Evolutionary conservation across 495 filamentous ascomycete species (phyloP), one percentile per base, ranked within the genome.

Genomic region (Aspergillus cavernicola): DNA sequence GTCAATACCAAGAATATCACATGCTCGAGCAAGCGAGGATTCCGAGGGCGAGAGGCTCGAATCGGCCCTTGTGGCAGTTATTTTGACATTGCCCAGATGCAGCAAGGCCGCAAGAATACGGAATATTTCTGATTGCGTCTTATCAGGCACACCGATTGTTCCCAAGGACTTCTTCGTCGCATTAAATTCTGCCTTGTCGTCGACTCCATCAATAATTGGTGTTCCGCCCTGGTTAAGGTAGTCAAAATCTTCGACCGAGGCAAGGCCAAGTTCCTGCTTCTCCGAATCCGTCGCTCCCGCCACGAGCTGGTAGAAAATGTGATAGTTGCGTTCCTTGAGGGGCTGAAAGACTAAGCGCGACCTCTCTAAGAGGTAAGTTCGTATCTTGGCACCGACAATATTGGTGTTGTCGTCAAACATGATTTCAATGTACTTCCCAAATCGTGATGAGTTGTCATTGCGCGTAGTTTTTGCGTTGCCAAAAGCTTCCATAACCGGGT

Each of bases 391-490:
- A 52, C 93, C 93, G 62, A 99, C 95, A 66, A 99, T 99, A 64
- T 96, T 93, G 49, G 90, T 95, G 58, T 84, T 83, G 53, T 87
- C 85, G 74, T 97, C 90, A 64, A 99, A 99, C 89, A 99, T 90
- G 59, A 99, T 99, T 70, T 99, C 93, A 58, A 99, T 97, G 65
- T 99, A 99, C 78, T 99, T 99, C 59, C 93, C 93, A 68, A 99
- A 99, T 53, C 93, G 84, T 16, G 92, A 97, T 5, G 93, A 99
- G 71, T 99, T 99, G 74, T 99, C 95, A 72, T 99, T 99, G 58
- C 93, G 80, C 1, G 95, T 97, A 3, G 93, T 99, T 74, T 99
- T 99, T 24, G 93, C 93, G 75, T 99, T 99, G 59, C 93, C 93
- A 66, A 99, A 99, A 6, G 93, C 90, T 80, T 99, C 93, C 95